These are phyloP conservation scores for Dipodascus geniculatus DNA, from an alignment of 805 yeast species.

Conservation along the genomic window DNA sequence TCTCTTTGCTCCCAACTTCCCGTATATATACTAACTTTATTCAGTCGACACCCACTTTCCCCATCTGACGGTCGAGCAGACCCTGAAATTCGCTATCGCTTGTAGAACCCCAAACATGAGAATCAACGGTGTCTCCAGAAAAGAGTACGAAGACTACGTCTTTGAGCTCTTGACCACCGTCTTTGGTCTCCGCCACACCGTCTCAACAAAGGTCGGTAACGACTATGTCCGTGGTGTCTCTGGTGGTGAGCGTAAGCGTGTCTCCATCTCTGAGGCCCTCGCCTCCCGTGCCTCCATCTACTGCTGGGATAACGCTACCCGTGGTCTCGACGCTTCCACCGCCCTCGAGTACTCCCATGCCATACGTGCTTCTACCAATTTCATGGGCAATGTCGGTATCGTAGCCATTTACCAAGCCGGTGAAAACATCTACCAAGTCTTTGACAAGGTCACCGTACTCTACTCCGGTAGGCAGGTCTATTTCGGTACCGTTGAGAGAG, in stretches of 20 bases:
- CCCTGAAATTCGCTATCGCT: conserved; percentile 57
- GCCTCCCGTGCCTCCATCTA: conserved; percentile 52
- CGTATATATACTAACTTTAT: background rate
- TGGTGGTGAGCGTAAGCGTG: conserved; percentile 82
- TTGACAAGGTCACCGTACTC: conserved; percentile 50
- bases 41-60: conserved; percentile 65
- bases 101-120: conserved; percentile 53
- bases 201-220: conserved; percentile 50
- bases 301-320: conserved; percentile 75
- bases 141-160: conserved; percentile 35
- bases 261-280: conserved; percentile 68
- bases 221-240: conserved; percentile 62
- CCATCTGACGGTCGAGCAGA: conserved; percentile 61
- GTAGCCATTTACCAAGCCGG: conserved; percentile 65
- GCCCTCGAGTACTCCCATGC: conserved; percentile 66
- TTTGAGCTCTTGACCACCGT: conserved; percentile 40
- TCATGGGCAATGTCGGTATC: conserved; percentile 42
- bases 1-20: conserved; percentile 7
- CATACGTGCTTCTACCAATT: conserved; percentile 47
- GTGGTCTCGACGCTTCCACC: conserved; percentile 78
- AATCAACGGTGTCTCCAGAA: conserved; percentile 34
- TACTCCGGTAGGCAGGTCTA: conserved; percentile 52
- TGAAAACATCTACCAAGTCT: conserved; percentile 50
- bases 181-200: conserved; percentile 51
- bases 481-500: conserved; percentile 45